Percentiles rank a stretch among this genome's conserved stretches.
phyloP scores from a whole-genome alignment of 2,329 filamentous ascomycete genomes.

The Ceratocystis albifundus region DNA sequence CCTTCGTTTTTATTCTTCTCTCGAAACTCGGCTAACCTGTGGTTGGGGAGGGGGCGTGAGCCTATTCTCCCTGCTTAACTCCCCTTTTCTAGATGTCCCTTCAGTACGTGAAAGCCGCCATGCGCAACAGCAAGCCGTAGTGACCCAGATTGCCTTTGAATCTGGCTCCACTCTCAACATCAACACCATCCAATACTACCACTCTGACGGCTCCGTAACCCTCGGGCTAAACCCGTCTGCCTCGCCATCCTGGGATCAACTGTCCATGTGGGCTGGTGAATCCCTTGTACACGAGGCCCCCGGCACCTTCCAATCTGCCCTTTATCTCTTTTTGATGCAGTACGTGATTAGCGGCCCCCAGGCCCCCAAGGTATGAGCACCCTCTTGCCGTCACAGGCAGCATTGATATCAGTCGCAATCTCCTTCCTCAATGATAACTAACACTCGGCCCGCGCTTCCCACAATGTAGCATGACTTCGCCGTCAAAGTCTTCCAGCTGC shows the following conservation, averaged over 20 bases:
- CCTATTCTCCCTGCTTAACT: slow-evolving; percentile 8
- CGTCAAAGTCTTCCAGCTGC: slow-evolving; percentile 36
- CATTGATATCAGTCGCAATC: slow-evolving; percentile 9
- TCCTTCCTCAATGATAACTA: background rate
- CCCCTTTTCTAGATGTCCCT: background rate
- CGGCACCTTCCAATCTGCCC: slow-evolving; percentile 29
- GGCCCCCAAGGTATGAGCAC: slow-evolving; percentile 32
- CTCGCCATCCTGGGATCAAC: slow-evolving; percentile 29
- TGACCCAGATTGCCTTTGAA: slow-evolving; percentile 10
- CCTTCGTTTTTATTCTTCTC: background rate
- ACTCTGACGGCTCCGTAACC: slow-evolving; percentile 9
- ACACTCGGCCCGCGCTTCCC: background rate
- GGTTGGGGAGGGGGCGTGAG: slow-evolving; percentile 14
- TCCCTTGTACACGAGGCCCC: slow-evolving; percentile 31
- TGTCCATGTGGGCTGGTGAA: slow-evolving; percentile 33
- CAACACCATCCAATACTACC: slow-evolving; percentile 17
- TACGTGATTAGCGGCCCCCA: slow-evolving; percentile 30
- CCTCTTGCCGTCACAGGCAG: slow-evolving; percentile 14
- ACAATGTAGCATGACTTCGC: slow-evolving; percentile 34
- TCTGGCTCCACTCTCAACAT: slow-evolving; percentile 9
- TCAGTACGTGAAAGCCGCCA: slow-evolving; percentile 2
- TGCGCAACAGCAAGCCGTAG: background rate
- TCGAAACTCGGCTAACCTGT: slow-evolving; percentile 3
- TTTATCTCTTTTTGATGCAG: slow-evolving; percentile 32
- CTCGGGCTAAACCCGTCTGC: slow-evolving; percentile 14